These are phyloP conservation scores for Blepharisma undulans DNA, from an alignment of 169 alveolate genomes.

Conservation along the genomic window DNA sequence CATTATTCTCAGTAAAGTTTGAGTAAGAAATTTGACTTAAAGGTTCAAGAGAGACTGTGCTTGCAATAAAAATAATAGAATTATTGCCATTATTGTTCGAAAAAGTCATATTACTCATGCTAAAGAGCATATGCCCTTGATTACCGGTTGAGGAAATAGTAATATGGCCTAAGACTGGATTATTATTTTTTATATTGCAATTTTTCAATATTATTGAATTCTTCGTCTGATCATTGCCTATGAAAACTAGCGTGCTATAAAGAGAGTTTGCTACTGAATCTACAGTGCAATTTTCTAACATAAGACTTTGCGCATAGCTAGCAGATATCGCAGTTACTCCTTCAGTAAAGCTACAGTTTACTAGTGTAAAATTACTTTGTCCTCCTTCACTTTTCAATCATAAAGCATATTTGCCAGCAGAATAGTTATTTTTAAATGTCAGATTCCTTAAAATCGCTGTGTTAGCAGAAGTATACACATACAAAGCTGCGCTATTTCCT, in stretches of 20 bases:
- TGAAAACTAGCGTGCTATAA: background rate
- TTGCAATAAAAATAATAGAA: background rate
- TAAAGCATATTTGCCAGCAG: too few relatives aligned
- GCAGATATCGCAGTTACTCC: background rate
- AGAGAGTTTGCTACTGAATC: background rate
- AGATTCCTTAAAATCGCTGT: too few relatives aligned
- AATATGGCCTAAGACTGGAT: background rate
- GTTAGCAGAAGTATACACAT: too few relatives aligned
- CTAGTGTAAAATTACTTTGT: background rate
- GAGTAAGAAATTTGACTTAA: background rate
- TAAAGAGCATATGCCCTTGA: background rate
- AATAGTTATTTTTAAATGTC: too few relatives aligned
- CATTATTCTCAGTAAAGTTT: background rate
- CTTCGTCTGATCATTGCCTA: background rate
- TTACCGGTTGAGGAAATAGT: background rate
- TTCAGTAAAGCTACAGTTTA: background rate
- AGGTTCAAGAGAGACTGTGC: background rate
- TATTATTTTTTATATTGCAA: background rate
- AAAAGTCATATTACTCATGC: background rate
- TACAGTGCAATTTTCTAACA: background rate
- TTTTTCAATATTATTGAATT: background rate
- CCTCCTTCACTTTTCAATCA: too few relatives aligned
- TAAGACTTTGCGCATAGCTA: background rate
- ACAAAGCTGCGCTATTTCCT: too few relatives aligned
- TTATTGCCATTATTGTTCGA: background rate